Conservation (phyloP, 1,284 basidiomycete genomes). For the Trametes polyzona region DNA sequence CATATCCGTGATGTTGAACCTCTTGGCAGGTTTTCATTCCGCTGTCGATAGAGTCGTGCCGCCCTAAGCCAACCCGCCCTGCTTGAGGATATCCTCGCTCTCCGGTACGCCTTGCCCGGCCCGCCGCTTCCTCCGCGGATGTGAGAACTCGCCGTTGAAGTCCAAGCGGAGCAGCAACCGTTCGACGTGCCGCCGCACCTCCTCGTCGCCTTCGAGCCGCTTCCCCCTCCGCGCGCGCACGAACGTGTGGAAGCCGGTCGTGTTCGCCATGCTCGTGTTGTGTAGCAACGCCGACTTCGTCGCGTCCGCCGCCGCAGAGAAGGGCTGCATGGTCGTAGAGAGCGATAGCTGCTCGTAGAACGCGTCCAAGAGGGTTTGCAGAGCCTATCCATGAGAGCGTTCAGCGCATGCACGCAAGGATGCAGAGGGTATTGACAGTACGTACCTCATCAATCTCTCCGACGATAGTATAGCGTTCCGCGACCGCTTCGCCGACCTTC, state of each 20-base stretch:
- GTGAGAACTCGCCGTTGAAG: conserved; percentile 82
- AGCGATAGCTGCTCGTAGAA: conserved; percentile 81
- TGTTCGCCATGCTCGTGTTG: conserved; percentile 62
- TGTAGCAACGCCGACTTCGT: conserved; percentile 67
- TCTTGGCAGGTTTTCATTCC: no score
- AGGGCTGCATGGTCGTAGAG: conserved; percentile 72
- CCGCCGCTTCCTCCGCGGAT: conserved; percentile 41
- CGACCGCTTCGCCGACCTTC: conserved; percentile 69
- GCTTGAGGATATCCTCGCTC: conserved; percentile 52
- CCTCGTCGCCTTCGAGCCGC: conserved; percentile 57
- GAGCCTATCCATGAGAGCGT: conserved; percentile 38
- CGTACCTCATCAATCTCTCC: conserved; percentile 75
- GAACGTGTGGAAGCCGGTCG: conserved; percentile 56
- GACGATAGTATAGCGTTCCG: conserved; percentile 67
- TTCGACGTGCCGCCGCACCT: conserved; percentile 81
- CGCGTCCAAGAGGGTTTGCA: conserved; percentile 64
- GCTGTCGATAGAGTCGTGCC: background rate
- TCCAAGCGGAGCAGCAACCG: conserved; percentile 82
- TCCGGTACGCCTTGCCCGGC: conserved; percentile 28
- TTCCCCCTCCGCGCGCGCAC: conserved; percentile 49
- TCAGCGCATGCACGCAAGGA: conserved; percentile 18
- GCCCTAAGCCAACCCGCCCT: conserved; percentile 35
- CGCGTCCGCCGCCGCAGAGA: conserved; percentile 56
- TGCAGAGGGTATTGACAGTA: background rate
- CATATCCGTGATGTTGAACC: no score